Percentiles rank a stretch among this genome's conserved stretches.
Conservation (phyloP, 2,329 filamentous ascomycete species). For the Cladophialophora immunda region DNA sequence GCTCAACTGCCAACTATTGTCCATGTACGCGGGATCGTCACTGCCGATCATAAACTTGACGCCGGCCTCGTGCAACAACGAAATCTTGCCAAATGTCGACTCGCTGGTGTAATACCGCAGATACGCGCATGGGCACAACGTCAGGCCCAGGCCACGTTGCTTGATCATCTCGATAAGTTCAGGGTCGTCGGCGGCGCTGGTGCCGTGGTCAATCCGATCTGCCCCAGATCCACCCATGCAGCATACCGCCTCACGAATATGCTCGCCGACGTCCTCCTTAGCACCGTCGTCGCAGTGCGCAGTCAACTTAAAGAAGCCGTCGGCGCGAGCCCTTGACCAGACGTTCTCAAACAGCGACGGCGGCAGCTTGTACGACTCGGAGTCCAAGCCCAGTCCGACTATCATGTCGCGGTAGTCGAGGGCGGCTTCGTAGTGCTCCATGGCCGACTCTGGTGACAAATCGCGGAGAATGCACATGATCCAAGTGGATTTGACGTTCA, state of each 20-base stretch:
- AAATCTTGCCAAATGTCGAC: slow-evolving; percentile 47
- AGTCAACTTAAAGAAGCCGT: slow-evolving; percentile 55
- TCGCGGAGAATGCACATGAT: slow-evolving; percentile 57
- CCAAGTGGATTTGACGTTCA: slow-evolving; percentile 47
- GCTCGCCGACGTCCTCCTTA: slow-evolving; percentile 56
- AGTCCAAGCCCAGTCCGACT: slow-evolving; percentile 20
- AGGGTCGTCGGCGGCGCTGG: slow-evolving; percentile 49
- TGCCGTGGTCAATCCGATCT: slow-evolving; percentile 53
- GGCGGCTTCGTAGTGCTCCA: slow-evolving; percentile 50
- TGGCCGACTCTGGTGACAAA: slow-evolving; percentile 48
- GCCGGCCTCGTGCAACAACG: slow-evolving; percentile 53
- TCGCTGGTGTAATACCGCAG: slow-evolving; percentile 39
- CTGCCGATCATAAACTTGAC: slow-evolving; percentile 59
- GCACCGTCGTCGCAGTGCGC: slow-evolving; percentile 59
- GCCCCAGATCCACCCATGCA: slow-evolving; percentile 37
- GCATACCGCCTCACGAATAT: slow-evolving; percentile 52
- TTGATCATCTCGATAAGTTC: slow-evolving; percentile 48
- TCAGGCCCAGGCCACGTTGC: slow-evolving; percentile 49
- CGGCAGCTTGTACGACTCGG: slow-evolving; percentile 23
- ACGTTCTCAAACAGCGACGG: slow-evolving; percentile 19
- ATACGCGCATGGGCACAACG: slow-evolving; percentile 55
- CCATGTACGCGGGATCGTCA: slow-evolving; percentile 61
- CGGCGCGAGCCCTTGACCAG: slow-evolving; percentile 44
- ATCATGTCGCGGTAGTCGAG: slow-evolving; percentile 35
- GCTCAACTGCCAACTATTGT: slow-evolving; percentile 60